phyloP scores from a whole-genome alignment of 2,329 filamentous ascomycete genomes.

The Colletotrichum sp. region DNA sequence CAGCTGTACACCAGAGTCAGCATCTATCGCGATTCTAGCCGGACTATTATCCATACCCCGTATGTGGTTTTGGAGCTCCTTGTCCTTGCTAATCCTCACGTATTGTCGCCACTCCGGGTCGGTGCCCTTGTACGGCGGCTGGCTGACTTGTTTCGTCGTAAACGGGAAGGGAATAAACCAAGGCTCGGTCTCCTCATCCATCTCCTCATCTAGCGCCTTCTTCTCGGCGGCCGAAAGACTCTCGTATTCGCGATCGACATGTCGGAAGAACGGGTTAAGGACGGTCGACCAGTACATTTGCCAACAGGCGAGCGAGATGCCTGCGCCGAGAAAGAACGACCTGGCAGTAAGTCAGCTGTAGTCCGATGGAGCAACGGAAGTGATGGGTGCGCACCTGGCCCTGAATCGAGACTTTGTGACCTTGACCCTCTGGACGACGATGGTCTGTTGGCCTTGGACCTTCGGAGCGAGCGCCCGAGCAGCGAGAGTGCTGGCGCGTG shows the following conservation, averaged over 20 bases:
- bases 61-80: constrained; percentile 50
- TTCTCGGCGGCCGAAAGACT: constrained; percentile 48
- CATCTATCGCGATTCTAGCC: constrained; percentile 4
- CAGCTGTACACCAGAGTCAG: constrained; percentile 38
- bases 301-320: constrained; percentile 42
- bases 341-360: constrained; percentile 3
- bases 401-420: not conserved
- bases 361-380: not conserved
- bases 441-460: not conserved
- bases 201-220: constrained; percentile 39
- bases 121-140: constrained; percentile 55
- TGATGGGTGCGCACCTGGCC: not conserved
- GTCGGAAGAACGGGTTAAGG: constrained; percentile 48
- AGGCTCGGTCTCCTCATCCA: constrained; percentile 48
- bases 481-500: constrained; percentile 6
- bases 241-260: constrained; percentile 46
- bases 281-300: constrained; percentile 51
- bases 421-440: constrained; percentile 22
- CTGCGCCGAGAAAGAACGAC: constrained; percentile 31
- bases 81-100: constrained; percentile 61
- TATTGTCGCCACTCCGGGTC: constrained; percentile 71
- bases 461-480: constrained; percentile 8
- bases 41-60: not conserved
- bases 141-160: constrained; percentile 53
- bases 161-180: constrained; percentile 69